Evolutionary conservation across 2,329 filamentous ascomycete genomes (phyloP).

Genomic region (Sclerotinia subarctica): DNA sequence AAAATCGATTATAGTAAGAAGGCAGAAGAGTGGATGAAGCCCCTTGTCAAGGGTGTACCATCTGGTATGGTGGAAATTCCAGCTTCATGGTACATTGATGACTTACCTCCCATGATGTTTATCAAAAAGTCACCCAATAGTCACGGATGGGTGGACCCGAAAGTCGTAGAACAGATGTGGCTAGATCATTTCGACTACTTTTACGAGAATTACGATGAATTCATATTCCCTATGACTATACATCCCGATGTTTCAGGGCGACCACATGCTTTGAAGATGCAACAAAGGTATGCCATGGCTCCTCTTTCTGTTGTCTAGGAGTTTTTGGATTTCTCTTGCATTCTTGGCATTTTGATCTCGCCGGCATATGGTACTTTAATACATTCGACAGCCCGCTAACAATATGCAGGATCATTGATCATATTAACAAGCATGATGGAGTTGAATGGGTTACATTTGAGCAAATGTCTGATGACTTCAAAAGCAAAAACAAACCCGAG

Average conservation of each 20-base stretch:
- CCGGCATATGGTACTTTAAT: neutral
- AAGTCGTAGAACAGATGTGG: constrained; percentile 46
- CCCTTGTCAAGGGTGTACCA: constrained; percentile 54
- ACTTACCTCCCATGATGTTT: constrained; percentile 68
- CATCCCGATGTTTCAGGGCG: constrained; percentile 71
- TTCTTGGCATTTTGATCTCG: constrained; percentile 47
- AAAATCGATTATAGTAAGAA: constrained; percentile 65
- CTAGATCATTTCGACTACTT: constrained; percentile 67
- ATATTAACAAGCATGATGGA: constrained; percentile 60
- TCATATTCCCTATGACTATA: constrained; percentile 74
- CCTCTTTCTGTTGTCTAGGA: constrained; percentile 50
- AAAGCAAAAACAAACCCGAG: constrained; percentile 57
- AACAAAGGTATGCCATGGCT: constrained; percentile 55
- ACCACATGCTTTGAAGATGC: constrained; percentile 71
- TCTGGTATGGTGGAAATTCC: constrained; percentile 67
- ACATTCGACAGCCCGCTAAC: neutral
- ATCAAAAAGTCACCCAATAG: constrained; percentile 63
- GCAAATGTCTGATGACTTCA: constrained; percentile 71
- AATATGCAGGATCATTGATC: constrained; percentile 58
- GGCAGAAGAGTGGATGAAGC: constrained; percentile 65
- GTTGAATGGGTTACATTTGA: constrained; percentile 69
- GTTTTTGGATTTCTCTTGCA: constrained; percentile 55
- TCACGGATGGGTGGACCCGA: constrained; percentile 54
- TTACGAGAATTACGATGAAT: constrained; percentile 73
- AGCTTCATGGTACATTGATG: constrained; percentile 58